A percentile compares a stretch with the other conserved stretches of the same genome.
phyloP scores from a whole-genome alignment of 2,329 filamentous ascomycete species.

The Byssochlamys sp. region DNA sequence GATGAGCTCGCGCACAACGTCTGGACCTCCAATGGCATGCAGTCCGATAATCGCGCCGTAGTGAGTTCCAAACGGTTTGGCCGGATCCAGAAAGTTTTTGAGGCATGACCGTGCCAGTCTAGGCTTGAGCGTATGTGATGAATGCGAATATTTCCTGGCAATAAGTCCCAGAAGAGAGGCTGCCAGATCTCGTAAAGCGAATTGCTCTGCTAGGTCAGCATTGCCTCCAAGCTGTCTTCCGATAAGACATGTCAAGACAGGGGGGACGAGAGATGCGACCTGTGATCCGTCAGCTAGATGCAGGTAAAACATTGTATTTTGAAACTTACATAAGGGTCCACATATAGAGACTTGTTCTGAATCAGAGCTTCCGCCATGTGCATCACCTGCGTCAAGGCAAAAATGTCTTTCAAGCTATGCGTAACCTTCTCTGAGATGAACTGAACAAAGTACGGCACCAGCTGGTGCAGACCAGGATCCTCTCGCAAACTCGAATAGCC shows the following conservation, averaged over 20 bases:
- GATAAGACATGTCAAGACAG: conserved; percentile 83
- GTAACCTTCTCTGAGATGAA: conserved; percentile 95
- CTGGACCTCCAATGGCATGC: conserved; percentile 61
- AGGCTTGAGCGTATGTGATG: conserved; percentile 72
- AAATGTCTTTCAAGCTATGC: conserved; percentile 80
- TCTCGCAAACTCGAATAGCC: conserved; percentile 76
- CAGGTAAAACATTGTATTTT: not conserved
- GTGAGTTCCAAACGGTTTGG: conserved; percentile 70
- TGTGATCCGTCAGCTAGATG: conserved; percentile 11
- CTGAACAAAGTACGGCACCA: conserved; percentile 91
- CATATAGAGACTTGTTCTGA: conserved; percentile 69
- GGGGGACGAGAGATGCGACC: conserved; percentile 63
- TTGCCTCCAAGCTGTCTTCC: conserved; percentile 64
- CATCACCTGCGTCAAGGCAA: conserved; percentile 85
- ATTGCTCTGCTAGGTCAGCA: conserved; percentile 50
- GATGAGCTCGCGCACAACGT: conserved; percentile 55
- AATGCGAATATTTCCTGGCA: conserved; percentile 67
- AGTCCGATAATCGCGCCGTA: conserved; percentile 82
- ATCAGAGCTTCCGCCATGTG: conserved; percentile 76
- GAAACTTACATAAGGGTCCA: conserved; percentile 52
- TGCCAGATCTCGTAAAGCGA: conserved; percentile 72
- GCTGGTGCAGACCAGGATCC: conserved; percentile 87
- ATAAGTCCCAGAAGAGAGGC: conserved; percentile 73
- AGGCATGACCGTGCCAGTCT: conserved; percentile 87
- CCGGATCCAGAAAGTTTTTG: conserved; percentile 81